These are phyloP conservation scores for Phialocephala sp. DNA, from an alignment of 2,329 filamentous ascomycete species.

Conservation along the genomic window DNA sequence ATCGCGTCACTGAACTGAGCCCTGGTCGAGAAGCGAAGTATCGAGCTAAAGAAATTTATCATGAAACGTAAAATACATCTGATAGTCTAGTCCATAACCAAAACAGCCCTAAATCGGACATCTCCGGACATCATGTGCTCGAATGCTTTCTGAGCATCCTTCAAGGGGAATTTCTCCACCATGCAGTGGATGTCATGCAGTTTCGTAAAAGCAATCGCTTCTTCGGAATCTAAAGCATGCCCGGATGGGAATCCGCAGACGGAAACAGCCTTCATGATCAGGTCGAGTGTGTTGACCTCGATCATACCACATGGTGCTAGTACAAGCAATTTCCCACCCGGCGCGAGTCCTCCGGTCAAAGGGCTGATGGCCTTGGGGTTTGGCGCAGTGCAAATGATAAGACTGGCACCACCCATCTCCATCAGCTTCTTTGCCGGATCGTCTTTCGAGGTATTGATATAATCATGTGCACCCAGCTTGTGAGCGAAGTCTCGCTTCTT, in stretches of 20 bases:
- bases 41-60: too few relatives aligned
- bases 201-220: conserved; percentile 69
- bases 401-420: conserved; percentile 64
- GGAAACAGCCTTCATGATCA: conserved; percentile 59
- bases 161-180: conserved; percentile 67
- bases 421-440: conserved; percentile 56
- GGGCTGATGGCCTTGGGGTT: conserved; percentile 59
- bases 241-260: conserved; percentile 70
- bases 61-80: too few relatives aligned
- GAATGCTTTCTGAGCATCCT: conserved; percentile 45
- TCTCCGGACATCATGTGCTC: conserved; percentile 40
- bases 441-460: conserved; percentile 61
- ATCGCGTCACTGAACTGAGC: too few relatives aligned
- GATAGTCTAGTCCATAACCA: conserved; percentile 34
- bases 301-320: conserved; percentile 57
- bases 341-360: conserved; percentile 58
- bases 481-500: conserved; percentile 72
- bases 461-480: conserved; percentile 64
- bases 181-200: conserved; percentile 67
- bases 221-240: conserved; percentile 65
- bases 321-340: conserved; percentile 63
- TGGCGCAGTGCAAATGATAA: conserved; percentile 69
- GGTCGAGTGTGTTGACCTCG: conserved; percentile 49
- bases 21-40: too few relatives aligned
- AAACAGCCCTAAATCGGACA: conserved; percentile 39